phyloP scores from a whole-genome alignment of 768 basidiomycete genomes.

The Lactarius tabidus region DNA sequence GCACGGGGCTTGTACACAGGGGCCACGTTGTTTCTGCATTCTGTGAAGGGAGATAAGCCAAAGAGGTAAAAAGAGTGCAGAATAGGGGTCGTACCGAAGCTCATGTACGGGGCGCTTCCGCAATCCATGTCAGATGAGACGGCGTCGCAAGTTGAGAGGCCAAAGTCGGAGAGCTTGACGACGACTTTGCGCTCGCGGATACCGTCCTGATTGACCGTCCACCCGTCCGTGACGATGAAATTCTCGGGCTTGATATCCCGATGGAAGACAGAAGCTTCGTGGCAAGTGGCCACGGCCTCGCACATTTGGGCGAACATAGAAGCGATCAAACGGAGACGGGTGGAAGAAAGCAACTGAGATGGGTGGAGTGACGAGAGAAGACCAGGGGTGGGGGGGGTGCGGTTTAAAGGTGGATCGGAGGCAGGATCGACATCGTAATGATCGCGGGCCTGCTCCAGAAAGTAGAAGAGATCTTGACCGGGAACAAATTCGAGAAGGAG shows the following conservation, averaged over 20 bases:
- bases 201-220: constrained; percentile 49
- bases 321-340: constrained; percentile 86
- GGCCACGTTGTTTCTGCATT: constrained; percentile 96
- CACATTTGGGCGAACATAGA: constrained; percentile 99
- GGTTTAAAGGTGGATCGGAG: constrained; percentile 38
- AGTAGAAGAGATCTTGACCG: constrained; percentile 97
- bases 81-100: constrained; percentile 61
- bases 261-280: constrained; percentile 86
- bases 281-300: constrained; percentile 92
- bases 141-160: constrained; percentile 83
- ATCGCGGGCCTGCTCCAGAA: constrained; percentile 93
- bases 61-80: constrained; percentile 15
- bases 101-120: constrained; percentile 98
- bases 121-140: constrained; percentile 97
- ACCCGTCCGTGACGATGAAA: constrained; percentile 89
- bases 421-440: constrained; percentile 57
- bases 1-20: constrained; percentile 92
- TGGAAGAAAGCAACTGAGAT: constrained; percentile 76
- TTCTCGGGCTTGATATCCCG: constrained; percentile 99
- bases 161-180: constrained; percentile 97
- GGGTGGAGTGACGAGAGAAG: constrained; percentile 81
- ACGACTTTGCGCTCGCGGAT: constrained; percentile 79
- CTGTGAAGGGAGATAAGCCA: constrained; percentile 39
- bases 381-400: constrained; percentile 90
- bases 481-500: constrained; percentile 94